Evolutionary conservation across 345 rosid genomes (phyloP).

Genomic region (Pistacia atlantica): DNA sequence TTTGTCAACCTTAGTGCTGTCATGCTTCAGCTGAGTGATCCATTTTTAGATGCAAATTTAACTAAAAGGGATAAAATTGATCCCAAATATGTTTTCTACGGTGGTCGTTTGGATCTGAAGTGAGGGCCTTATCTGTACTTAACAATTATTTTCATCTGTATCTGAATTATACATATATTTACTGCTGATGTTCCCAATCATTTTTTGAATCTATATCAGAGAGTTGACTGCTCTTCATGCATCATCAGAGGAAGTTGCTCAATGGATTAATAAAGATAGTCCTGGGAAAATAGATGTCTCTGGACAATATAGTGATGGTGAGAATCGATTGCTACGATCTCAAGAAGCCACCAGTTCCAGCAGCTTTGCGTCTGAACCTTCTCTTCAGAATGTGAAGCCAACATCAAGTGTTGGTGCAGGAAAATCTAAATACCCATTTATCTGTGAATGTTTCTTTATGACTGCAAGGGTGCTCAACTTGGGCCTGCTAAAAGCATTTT

Average conservation of each 20-base stretch:
- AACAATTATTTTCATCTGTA: conserved; percentile 1
- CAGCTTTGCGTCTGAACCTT: conserved; percentile 35
- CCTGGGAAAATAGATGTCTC: conserved; percentile 31
- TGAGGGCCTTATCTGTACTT: conserved; percentile 32
- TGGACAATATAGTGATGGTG: conserved; percentile 39
- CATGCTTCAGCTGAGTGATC: conserved; percentile 91
- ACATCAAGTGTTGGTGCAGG: conserved; percentile 32
- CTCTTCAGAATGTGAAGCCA: conserved; percentile 31
- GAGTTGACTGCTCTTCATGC: conserved; percentile 89
- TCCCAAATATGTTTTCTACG: conserved; percentile 72
- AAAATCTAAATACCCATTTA: conserved; percentile 62
- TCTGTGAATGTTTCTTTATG: conserved; percentile 98
- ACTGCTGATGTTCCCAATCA: conserved; percentile 21
- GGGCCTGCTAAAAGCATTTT: conserved; percentile 94
- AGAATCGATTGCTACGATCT: conserved; percentile 65
- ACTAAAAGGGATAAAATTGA: conserved; percentile 87
- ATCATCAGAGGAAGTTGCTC: conserved; percentile 87
- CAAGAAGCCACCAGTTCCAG: conserved; percentile 81
- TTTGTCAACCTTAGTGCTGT: conserved; percentile 95
- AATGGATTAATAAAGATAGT: conserved; percentile 67
- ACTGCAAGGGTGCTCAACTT: conserved; percentile 94
- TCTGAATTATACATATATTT: neutral
- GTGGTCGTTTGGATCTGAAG: conserved; percentile 81
- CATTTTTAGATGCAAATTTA: conserved; percentile 80
- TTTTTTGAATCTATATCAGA: conserved; percentile 40